A percentile compares a stretch with the other conserved stretches of the same genome.
These are phyloP conservation scores for Chlamydomonas reinhardtii DNA, from an alignment of 163 green algal species.

Conservation along the genomic window DNA sequence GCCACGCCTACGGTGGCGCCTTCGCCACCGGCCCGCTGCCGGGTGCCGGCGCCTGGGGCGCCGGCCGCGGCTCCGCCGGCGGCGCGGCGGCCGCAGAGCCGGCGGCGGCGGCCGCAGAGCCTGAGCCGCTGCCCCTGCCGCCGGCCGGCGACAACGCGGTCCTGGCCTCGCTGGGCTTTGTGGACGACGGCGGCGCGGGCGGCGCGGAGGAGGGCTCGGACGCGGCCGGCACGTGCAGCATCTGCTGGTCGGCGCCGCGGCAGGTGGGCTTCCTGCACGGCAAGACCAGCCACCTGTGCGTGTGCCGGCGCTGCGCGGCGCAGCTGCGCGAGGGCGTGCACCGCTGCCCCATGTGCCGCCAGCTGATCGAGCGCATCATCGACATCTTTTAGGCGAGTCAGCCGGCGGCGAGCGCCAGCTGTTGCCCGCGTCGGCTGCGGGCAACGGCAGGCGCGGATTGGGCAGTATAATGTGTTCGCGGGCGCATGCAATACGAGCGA, in stretches of 20 bases:
- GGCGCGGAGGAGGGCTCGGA: background rate
- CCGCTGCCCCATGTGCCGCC: constrained; percentile 51
- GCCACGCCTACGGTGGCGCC: constrained; percentile 31
- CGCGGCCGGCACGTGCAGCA: background rate
- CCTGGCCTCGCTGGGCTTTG: constrained; percentile 41
- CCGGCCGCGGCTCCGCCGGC: background rate
- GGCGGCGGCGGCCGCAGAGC: background rate
- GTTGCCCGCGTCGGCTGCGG: background rate
- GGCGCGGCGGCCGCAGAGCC: background rate
- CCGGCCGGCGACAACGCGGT: constrained; percentile 21
- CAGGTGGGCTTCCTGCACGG: constrained; percentile 50
- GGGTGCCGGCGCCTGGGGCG: constrained; percentile 7
- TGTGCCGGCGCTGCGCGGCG: constrained; percentile 49
- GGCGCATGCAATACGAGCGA: background rate
- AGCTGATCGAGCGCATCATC: constrained; percentile 53
- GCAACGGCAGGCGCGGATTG: background rate
- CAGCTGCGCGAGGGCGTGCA: constrained; percentile 47
- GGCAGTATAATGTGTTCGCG: background rate
- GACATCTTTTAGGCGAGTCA: constrained; percentile 24
- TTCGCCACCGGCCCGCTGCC: constrained; percentile 13
- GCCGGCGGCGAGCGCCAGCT: too few relatives aligned
- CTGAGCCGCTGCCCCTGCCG: background rate
- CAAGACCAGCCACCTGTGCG: constrained; percentile 49
- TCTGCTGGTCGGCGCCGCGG: constrained; percentile 45
- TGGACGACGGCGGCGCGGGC: constrained; percentile 12